A percentile compares a stretch with the other conserved stretches of the same genome.
These are phyloP conservation scores for Xanthoconium separans DNA, from an alignment of 1,284 basidiomycete species.

Conservation along the genomic window DNA sequence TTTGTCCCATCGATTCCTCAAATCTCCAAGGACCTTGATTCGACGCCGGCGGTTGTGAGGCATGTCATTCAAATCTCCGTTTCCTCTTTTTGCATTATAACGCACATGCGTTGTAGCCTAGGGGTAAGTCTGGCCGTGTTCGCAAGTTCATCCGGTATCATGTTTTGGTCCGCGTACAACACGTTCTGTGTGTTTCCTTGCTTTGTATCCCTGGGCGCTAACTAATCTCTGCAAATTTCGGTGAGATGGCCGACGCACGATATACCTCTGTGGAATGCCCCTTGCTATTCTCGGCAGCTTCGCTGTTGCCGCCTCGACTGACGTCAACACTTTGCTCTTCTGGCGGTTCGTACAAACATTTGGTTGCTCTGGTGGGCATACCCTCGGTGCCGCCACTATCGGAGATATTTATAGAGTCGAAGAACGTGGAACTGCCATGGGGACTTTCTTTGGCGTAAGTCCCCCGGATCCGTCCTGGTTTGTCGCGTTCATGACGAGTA, in stretches of 20 bases:
- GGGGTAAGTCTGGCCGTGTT: slow-evolving; percentile 29
- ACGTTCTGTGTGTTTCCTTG: slow-evolving; percentile 28
- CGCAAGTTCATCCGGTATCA: slow-evolving; percentile 20
- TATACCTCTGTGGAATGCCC: slow-evolving; percentile 47
- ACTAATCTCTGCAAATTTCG: neutral
- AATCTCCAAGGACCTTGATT: slow-evolving; percentile 41
- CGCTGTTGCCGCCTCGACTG: slow-evolving; percentile 39
- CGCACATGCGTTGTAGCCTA: slow-evolving; percentile 16
- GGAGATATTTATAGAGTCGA: slow-evolving; percentile 49
- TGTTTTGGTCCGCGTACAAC: slow-evolving; percentile 29
- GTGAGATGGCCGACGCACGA: slow-evolving; percentile 40
- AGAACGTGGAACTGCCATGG: slow-evolving; percentile 49
- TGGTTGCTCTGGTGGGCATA: slow-evolving; percentile 38
- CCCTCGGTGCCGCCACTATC: slow-evolving; percentile 49
- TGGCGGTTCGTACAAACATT: slow-evolving; percentile 50
- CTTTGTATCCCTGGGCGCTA: neutral
- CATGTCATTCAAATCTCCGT: slow-evolving; percentile 21
- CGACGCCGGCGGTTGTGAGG: slow-evolving; percentile 40
- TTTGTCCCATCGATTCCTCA: slow-evolving; percentile 50
- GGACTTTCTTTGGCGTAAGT: slow-evolving; percentile 43
- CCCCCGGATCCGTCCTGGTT: no score
- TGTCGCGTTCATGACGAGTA: neutral
- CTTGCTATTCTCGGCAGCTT: slow-evolving; percentile 44
- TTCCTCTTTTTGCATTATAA: neutral
- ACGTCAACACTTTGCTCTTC: slow-evolving; percentile 39